Conservation (phyloP, 108 stramenopile species). For the Poteriospumella lacustris region DNA sequence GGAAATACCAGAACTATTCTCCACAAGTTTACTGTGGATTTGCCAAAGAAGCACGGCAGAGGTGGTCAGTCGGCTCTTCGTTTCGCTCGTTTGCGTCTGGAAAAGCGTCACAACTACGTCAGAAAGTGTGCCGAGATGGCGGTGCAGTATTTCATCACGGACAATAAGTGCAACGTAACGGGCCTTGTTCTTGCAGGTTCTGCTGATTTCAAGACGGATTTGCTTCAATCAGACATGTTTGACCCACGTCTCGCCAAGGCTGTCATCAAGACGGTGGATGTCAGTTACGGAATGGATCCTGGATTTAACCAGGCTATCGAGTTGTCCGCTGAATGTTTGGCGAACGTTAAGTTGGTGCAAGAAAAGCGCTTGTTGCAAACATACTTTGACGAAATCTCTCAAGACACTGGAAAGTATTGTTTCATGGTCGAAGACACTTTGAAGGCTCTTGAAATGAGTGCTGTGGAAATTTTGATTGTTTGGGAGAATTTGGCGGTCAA, state of each 20-base stretch:
- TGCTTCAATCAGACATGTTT: slow-evolving; percentile 48
- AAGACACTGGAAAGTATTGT: slow-evolving; percentile 95
- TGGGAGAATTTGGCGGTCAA: slow-evolving; percentile 84
- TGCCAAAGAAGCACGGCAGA: slow-evolving; percentile 96
- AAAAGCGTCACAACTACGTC: slow-evolving; percentile 98
- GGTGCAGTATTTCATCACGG: slow-evolving; percentile 90
- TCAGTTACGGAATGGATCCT: slow-evolving; percentile 88
- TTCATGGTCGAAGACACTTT: slow-evolving; percentile 97
- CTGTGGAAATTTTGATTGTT: slow-evolving; percentile 90
- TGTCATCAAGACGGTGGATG: slow-evolving; percentile 95
- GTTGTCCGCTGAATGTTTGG: slow-evolving; percentile 77
- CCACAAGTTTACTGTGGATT: slow-evolving; percentile 95
- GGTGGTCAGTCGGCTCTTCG: slow-evolving; percentile 98
- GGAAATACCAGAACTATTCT: slow-evolving; percentile 85
- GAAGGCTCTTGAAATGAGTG: slow-evolving; percentile 89
- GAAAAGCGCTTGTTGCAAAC: slow-evolving; percentile 92
- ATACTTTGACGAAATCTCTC: slow-evolving; percentile 95
- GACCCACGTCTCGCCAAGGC: slow-evolving; percentile 55
- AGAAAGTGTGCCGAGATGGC: slow-evolving; percentile 95
- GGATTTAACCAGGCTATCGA: slow-evolving; percentile 99
- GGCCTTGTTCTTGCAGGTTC: slow-evolving; percentile 93
- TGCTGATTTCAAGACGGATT: slow-evolving; percentile 94
- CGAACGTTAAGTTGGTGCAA: slow-evolving; percentile 91
- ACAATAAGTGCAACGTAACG: slow-evolving; percentile 88
- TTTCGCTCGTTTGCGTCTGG: slow-evolving; percentile 95